A percentile compares a stretch with the other conserved stretches of the same genome.
Conservation (phyloP, 2,329 filamentous ascomycete species). For the Hypoxylon sp. region DNA sequence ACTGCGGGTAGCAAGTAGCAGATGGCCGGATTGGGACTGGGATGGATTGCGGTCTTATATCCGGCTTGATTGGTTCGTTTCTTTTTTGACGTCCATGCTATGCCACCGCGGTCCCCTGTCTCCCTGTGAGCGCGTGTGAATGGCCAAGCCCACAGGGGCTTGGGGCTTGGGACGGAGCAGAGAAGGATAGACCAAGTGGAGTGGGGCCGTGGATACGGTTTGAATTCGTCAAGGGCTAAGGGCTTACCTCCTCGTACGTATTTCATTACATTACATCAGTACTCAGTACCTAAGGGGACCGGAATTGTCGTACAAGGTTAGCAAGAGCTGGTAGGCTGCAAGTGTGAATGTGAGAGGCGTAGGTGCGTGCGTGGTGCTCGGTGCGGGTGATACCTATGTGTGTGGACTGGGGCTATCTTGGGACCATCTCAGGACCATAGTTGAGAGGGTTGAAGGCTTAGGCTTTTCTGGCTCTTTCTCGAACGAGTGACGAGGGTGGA, state of each 20-base stretch:
- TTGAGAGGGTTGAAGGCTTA: slow-evolving; percentile 16
- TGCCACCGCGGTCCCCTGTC: slow-evolving; percentile 6
- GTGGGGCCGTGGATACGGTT: slow-evolving; percentile 34
- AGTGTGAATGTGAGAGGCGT: slow-evolving; percentile 18
- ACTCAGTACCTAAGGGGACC: slow-evolving; percentile 5
- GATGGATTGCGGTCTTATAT: slow-evolving; percentile 30
- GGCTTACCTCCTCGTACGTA: slow-evolving; percentile 8
- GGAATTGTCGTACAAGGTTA: neutral
- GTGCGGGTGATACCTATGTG: slow-evolving; percentile 1
- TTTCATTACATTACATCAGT: neutral
- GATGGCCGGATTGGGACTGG: slow-evolving; percentile 41
- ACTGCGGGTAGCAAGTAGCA: slow-evolving; percentile 30
- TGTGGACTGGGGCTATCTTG: neutral
- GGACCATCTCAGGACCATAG: neutral
- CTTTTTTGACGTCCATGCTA: slow-evolving; percentile 21
- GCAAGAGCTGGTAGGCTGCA: neutral
- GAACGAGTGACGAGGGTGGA: neutral
- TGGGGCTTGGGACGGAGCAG: slow-evolving; percentile 21
- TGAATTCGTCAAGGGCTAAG: slow-evolving; percentile 25
- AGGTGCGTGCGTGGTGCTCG: slow-evolving; percentile 26
- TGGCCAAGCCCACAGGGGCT: slow-evolving; percentile 32
- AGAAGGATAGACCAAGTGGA: slow-evolving; percentile 33
- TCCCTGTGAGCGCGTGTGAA: slow-evolving; percentile 24
- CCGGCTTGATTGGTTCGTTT: slow-evolving; percentile 34
- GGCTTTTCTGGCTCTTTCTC: neutral